Percentiles rank a stretch among this genome's conserved stretches.
phyloP scores from a whole-genome alignment of 2,329 filamentous ascomycete species.

The Hysterium pulicare region DNA sequence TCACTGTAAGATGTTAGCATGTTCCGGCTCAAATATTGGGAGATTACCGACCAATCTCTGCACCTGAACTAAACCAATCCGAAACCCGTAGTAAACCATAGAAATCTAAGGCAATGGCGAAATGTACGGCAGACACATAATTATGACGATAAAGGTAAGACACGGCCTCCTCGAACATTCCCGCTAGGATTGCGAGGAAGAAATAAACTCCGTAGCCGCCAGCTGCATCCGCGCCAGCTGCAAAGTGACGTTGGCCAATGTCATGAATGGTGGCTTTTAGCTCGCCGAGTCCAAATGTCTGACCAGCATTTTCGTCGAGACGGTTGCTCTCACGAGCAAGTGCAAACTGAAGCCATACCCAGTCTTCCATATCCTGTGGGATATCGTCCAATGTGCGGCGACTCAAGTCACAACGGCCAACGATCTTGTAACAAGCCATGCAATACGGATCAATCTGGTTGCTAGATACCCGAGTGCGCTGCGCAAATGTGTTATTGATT shows the following conservation, averaged over 20 bases:
- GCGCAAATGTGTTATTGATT: constrained; percentile 85
- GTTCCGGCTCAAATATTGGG: constrained; percentile 1
- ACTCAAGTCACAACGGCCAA: constrained; percentile 69
- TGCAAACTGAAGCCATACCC: constrained; percentile 65
- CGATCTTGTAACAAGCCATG: constrained; percentile 96
- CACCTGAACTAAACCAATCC: constrained; percentile 63
- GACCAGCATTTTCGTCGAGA: constrained; percentile 59
- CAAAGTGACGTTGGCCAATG: constrained; percentile 88
- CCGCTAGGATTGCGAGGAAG: constrained; percentile 83
- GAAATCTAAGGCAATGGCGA: constrained; percentile 82
- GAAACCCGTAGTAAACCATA: constrained; percentile 79
- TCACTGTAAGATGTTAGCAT: constrained; percentile 41
- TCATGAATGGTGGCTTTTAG: constrained; percentile 79
- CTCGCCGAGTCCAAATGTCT: constrained; percentile 61
- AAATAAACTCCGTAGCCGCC: constrained; percentile 88
- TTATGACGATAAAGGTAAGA: constrained; percentile 89
- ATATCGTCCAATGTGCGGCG: constrained; percentile 56
- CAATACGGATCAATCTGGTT: constrained; percentile 91
- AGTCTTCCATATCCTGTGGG: constrained; percentile 61
- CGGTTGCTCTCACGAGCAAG: constrained; percentile 61
- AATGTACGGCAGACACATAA: constrained; percentile 91
- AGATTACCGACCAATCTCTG: constrained; percentile 59
- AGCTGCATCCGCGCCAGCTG: constrained; percentile 73
- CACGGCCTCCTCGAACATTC: constrained; percentile 91
- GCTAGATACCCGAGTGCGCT: constrained; percentile 77